A percentile compares a stretch with the other conserved stretches of the same genome.
phyloP scores from a whole-genome alignment of 1,284 basidiomycete species.

The Microbotryomycetes sp. region DNA sequence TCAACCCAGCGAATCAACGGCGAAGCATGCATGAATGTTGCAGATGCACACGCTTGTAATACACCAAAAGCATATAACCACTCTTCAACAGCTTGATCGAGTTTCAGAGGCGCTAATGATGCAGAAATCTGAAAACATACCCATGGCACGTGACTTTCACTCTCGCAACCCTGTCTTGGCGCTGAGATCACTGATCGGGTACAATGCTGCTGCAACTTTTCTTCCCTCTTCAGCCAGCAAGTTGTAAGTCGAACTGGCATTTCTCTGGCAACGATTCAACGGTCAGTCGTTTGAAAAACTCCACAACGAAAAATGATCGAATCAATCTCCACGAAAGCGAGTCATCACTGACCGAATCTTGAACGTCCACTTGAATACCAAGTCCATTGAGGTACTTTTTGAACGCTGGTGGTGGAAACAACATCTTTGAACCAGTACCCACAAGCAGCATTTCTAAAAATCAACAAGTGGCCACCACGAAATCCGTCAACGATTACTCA shows the following conservation, averaged over 20 bases:
- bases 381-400: constrained; percentile 63
- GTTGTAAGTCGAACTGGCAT: constrained; percentile 92
- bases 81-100: no score
- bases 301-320: not conserved
- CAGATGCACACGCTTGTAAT: no score
- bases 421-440: constrained; percentile 70
- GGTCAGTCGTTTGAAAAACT: not conserved
- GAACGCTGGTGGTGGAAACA: constrained; percentile 64
- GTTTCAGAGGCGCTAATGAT: no score
- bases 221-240: constrained; percentile 85
- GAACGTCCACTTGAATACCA: constrained; percentile 87
- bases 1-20: no score
- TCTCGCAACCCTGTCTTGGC: constrained; percentile 20
- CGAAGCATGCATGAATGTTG: no score
- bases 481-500: no score
- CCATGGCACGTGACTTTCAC: not conserved
- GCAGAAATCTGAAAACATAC: no score
- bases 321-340: constrained; percentile 8
- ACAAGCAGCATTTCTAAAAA: constrained; percentile 74
- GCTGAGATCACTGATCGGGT: constrained; percentile 20
- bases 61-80: no score
- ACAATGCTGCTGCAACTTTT: constrained; percentile 76
- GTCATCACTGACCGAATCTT: constrained; percentile 69
- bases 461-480: not conserved
- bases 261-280: constrained; percentile 52